These are phyloP conservation scores for Solanum chacoense DNA, from an alignment of 305 asterid genomes.

Conservation along the genomic window DNA sequence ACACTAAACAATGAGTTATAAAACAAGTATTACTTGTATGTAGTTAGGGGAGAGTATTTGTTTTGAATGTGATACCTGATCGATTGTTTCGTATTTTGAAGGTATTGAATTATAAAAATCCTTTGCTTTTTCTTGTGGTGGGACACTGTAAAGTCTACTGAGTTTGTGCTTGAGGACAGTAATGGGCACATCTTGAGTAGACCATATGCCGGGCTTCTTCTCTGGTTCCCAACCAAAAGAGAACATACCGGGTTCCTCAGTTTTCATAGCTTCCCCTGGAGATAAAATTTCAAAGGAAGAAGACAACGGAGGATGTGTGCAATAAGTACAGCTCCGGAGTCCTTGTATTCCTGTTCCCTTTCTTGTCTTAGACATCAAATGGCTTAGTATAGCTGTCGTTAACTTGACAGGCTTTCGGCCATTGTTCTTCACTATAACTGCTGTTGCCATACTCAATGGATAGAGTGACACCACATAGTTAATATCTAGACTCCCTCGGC, in stretches of 20 bases:
- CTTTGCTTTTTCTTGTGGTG: conserved; percentile 36
- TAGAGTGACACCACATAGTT: conserved; percentile 58
- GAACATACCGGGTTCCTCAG: conserved; percentile 57
- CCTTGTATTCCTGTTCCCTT: conserved; percentile 59
- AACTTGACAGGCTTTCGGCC: conserved; percentile 43
- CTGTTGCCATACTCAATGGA: conserved; percentile 60
- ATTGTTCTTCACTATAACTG: conserved; percentile 60
- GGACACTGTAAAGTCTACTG: conserved; percentile 55
- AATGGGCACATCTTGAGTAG: conserved; percentile 51
- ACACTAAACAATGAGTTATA: background rate
- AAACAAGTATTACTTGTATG: background rate
- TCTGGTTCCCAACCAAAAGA: conserved; percentile 75
- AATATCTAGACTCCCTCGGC: conserved; percentile 43
- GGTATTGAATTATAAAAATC: conserved; percentile 36
- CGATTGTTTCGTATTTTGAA: conserved; percentile 60
- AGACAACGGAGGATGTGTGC: conserved; percentile 55
- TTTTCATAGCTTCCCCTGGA: conserved; percentile 47
- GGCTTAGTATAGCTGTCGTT: conserved; percentile 43
- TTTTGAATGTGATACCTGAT: conserved; percentile 40
- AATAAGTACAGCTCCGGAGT: conserved; percentile 44
- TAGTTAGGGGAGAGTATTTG: background rate
- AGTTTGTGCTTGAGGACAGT: conserved; percentile 61
- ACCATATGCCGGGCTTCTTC: conserved; percentile 49
- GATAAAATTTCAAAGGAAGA: conserved; percentile 55
- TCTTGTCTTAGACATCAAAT: conserved; percentile 40